A percentile compares a stretch with the other conserved stretches of the same genome.
Conservation (phyloP, 208 protist genomes). For the Acanthamoeba healyi region DNA sequence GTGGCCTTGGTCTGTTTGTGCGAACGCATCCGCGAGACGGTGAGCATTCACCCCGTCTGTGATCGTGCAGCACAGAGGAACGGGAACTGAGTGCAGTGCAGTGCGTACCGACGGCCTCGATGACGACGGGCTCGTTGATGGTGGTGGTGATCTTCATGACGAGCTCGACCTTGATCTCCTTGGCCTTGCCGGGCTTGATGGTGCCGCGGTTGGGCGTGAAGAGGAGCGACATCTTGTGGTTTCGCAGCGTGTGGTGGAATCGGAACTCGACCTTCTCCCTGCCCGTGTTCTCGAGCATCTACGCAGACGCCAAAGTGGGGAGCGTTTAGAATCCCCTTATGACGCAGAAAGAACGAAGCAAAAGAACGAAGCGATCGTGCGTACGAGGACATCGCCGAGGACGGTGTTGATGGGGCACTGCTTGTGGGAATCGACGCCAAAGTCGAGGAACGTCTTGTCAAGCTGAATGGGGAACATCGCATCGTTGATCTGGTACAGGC, state of each 20-base stretch:
- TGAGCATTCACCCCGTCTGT: too few relatives aligned
- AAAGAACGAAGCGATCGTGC: neutral
- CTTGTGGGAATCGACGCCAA: constrained; percentile 27
- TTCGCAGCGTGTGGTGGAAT: neutral
- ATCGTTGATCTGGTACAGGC: neutral
- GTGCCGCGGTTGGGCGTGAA: constrained; percentile 3
- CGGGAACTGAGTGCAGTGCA: neutral
- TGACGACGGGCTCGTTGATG: constrained; percentile 18
- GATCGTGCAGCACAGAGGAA: too few relatives aligned
- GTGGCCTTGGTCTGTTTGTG: constrained; percentile 15
- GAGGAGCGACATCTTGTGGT: constrained; percentile 47
- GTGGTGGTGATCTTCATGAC: constrained; percentile 60
- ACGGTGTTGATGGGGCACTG: constrained; percentile 41
- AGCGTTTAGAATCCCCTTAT: too few relatives aligned
- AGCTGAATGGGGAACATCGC: neutral
- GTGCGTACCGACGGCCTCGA: constrained; percentile 12
- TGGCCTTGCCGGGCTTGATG: neutral
- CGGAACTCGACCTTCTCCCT: neutral
- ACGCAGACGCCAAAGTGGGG: too few relatives aligned
- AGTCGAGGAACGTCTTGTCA: constrained; percentile 33
- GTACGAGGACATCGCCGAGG: constrained; percentile 5
- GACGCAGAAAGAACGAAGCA: too few relatives aligned
- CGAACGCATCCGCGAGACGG: too few relatives aligned
- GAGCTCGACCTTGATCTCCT: constrained; percentile 39
- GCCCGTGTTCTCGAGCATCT: neutral